These are phyloP conservation scores for Mediolabrus comicus DNA, from an alignment of 108 stramenopile species.

Conservation along the genomic window DNA sequence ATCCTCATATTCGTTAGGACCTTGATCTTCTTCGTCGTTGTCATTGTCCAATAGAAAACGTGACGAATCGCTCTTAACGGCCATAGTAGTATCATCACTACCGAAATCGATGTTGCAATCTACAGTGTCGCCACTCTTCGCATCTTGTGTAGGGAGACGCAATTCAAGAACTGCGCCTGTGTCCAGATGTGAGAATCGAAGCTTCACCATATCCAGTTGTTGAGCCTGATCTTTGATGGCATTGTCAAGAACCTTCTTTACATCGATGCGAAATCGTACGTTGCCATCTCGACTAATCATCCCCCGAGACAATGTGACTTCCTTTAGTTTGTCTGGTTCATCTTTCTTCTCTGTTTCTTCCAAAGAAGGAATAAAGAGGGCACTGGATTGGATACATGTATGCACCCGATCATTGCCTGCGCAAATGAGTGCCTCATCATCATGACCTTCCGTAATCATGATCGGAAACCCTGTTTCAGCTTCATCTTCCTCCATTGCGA, in stretches of 20 bases:
- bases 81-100: neutral
- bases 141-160: slow-evolving; percentile 22
- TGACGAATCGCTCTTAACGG: slow-evolving; percentile 6
- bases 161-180: slow-evolving; percentile 57
- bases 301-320: slow-evolving; percentile 32
- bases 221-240: neutral
- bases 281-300: slow-evolving; percentile 39
- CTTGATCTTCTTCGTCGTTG: slow-evolving; percentile 48
- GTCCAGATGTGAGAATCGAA: slow-evolving; percentile 54
- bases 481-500: slow-evolving; percentile 76
- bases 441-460: slow-evolving; percentile 38
- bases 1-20: slow-evolving; percentile 53
- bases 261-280: slow-evolving; percentile 41
- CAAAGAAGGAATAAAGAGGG: slow-evolving; percentile 11
- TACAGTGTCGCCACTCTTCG: neutral
- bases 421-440: slow-evolving; percentile 63
- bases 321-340: neutral
- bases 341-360: neutral
- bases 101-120: slow-evolving; percentile 27
- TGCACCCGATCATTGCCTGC: slow-evolving; percentile 33
- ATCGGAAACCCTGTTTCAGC: slow-evolving; percentile 59
- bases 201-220: slow-evolving; percentile 9
- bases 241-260: slow-evolving; percentile 9
- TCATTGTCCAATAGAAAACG: slow-evolving; percentile 20
- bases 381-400: slow-evolving; percentile 37